phyloP scores from a whole-genome alignment of 257 asterid genomes.

The Eustoma russellianum region DNA sequence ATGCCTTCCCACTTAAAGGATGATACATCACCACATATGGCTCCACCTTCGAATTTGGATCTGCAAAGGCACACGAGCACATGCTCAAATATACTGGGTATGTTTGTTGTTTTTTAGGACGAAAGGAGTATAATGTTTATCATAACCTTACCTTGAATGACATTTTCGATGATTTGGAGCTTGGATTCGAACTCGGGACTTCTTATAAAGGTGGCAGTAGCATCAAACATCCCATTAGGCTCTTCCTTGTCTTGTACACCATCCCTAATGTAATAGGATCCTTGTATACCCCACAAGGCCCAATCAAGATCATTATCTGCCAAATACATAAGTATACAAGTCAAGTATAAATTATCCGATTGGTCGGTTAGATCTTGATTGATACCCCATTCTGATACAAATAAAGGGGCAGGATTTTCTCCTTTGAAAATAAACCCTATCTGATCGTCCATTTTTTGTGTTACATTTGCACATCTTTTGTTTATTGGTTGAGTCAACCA shows the following conservation, averaged over 20 bases:
- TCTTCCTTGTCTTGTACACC: conserved; percentile 30
- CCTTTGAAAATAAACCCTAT: conserved; percentile 12
- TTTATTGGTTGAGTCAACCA: conserved; percentile 1
- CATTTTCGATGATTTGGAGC: conserved; percentile 34
- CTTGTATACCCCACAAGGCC: conserved; percentile 73
- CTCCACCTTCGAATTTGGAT: conserved; percentile 19
- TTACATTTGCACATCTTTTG: conserved; percentile 6
- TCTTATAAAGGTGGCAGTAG: conserved; percentile 38
- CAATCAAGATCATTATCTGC: conserved; percentile 63
- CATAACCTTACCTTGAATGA: conserved; percentile 39
- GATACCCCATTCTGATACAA: conserved; percentile 56
- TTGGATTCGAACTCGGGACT: conserved; percentile 24
- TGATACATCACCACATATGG: conserved; percentile 34
- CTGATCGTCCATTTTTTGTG: conserved; percentile 5
- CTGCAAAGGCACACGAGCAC: conserved; percentile 14
- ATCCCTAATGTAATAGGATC: conserved; percentile 44
- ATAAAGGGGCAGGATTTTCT: conserved; percentile 32
- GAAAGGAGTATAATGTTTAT: not conserved
- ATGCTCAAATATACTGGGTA: too few relatives aligned
- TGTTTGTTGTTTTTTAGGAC: too few relatives aligned
- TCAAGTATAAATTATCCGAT: conserved; percentile 42
- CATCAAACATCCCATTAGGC: conserved; percentile 37
- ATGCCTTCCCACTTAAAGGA: conserved; percentile 52
- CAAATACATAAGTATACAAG: conserved; percentile 38
- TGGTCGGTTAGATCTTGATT: conserved; percentile 33